Base-by-base conservation (phyloP, 2,329 filamentous ascomycete species). In the Cladophialophora bantiana region DNA sequence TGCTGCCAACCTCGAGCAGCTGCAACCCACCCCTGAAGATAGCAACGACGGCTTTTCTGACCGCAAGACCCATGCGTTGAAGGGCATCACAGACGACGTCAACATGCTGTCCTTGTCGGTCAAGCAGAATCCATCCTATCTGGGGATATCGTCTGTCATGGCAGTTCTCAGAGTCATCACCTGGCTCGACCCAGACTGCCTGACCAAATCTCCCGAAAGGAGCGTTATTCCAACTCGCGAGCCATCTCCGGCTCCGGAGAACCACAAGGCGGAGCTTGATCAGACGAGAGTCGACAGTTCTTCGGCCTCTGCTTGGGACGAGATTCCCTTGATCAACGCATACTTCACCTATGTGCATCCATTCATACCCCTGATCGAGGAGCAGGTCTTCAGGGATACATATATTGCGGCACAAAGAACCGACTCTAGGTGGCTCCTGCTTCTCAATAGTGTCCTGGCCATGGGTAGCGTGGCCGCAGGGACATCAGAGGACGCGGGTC, bases 1-100 rank as follows among this genome's bases (percentile, higher is more conserved):
- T 64, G 83, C 83, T 55, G 83, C 84, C 7, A 85, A 83, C 63
- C 78, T 87, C 4, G 85, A 86, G 69, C 82, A 83, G 53, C 83
- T 93, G 13, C 90, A 93, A 75, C 89, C 90, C 72, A 88, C 92
- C 72, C 90, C 90, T 0, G 90, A 92, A 67, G 90, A 93, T 74
- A 86, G 85, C 71, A 83, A 80, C 45, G 70, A 72, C 48, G 52
- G 42, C 7, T 64, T 69, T 36, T 26, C 52, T 10, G 63, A 64
- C 12, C 53, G 59, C 35, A 66, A 55, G 34, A 79, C 82, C 61
- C 86, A 88, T 64, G 79, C 84, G 4, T 83, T 89, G 60, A 85
- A 85, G n/a, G 83, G 81, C 6, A 86, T 91, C 71, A 88, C 89
- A 0, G 90, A 92, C 75, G 89, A 90, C 74, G 88, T 91, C 52